Conservation (phyloP, 2,329 filamentous ascomycete species). For the Monilinia laxa region DNA sequence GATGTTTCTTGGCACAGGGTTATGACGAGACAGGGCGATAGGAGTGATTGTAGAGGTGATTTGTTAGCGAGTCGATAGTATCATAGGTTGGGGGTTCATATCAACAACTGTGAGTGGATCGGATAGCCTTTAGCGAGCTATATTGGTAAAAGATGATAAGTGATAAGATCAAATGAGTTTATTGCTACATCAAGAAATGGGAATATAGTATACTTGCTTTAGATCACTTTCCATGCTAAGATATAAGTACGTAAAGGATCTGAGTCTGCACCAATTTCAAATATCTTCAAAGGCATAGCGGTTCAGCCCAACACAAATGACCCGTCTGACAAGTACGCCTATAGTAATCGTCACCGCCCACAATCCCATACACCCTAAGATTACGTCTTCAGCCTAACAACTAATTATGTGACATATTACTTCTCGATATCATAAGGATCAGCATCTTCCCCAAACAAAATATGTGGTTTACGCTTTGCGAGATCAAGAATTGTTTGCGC, state of each 20-base stretch:
- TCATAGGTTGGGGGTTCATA: neutral
- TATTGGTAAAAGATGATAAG: neutral
- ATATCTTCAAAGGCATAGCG: neutral
- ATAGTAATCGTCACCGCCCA: neutral
- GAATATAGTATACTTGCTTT: neutral
- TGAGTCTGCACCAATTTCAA: neutral
- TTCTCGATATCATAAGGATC: conserved; percentile 54
- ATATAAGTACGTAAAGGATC: neutral
- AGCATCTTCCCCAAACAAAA: conserved; percentile 71
- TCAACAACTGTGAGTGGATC: neutral
- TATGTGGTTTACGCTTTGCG: conserved; percentile 81
- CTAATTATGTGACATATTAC: neutral
- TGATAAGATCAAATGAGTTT: neutral
- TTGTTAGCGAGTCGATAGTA: conserved; percentile 1
- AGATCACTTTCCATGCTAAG: neutral
- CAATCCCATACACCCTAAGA: neutral
- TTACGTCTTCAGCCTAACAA: neutral
- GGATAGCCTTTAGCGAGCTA: neutral
- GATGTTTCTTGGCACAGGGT: neutral
- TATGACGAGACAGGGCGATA: neutral
- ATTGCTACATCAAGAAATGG: neutral
- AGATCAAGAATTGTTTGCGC: conserved; percentile 88
- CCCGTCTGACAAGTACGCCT: neutral
- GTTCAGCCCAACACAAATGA: neutral
- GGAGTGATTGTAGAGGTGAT: neutral